Base-by-base conservation (phyloP, 805 yeast species). In the Diddensiella santjacobensis region DNA sequence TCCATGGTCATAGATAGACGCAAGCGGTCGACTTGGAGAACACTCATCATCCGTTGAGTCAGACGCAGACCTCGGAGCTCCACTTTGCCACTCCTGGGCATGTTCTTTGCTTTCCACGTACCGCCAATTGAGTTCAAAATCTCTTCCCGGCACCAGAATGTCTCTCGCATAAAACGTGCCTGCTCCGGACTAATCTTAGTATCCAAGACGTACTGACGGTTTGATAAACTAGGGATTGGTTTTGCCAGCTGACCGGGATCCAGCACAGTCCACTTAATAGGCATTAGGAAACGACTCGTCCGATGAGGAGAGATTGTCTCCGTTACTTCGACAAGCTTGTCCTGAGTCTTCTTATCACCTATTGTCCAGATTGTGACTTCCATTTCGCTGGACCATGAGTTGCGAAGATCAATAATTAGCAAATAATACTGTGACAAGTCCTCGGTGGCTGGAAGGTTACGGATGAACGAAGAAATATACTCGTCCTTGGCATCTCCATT, bases 141-240 rank as follows among this genome's bases (percentile, higher is more conserved):
- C 51, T 75, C 74, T 48, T 84, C 80, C 49, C 95, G 69, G 53
- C 84, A 77, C 99, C 99, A 91, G 64, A 89, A 93, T 2, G 78
- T 68, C 52, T 80, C 82, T 48, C 80, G 72, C 66, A 80, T 76
- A 45, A 71, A 75, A 39, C 57, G 57, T 30, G 76, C 82, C 51
- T 85, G 87, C 6, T 78, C 80, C 77, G 69, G 51, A 69, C 77
- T 51, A 66, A 72, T 44, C 56, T 65, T 35, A 17, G 54, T 42
- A 38, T 67, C 83, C 29, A 79, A 73, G 17, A 87, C 73, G 60
- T 80, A 85, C 66, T 89, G 96, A 52, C 79, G 80, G 30, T 80
- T 75, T 19, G 84, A 65, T 30, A 87, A 66, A 29, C 85, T 81
- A 18, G 96, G 96, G 22, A 90, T 81, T 0, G 79, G 74, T 37